Evolutionary conservation across 106 monocot genomes (phyloP), one percentile per base, ranked within the genome.

Genomic region (Xerophyta viscosa): DNA sequence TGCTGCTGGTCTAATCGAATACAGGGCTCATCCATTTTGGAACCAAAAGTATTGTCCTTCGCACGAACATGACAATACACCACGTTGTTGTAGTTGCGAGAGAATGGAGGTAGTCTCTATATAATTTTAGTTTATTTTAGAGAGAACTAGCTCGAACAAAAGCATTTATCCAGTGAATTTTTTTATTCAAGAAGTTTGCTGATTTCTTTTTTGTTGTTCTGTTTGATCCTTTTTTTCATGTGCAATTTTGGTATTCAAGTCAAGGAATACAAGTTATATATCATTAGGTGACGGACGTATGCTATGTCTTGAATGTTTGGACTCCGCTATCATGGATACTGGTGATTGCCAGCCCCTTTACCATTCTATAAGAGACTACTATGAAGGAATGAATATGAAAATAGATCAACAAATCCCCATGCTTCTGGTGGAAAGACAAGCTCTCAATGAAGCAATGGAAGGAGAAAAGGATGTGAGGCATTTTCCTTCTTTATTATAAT

Each of bases 391-490:
- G 96, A 66, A 89, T 54, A 96, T 96, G 96, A 82, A 71, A 52
- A 67, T 96, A 25, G 96, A 96, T 57, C 96, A 96, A 39, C 89
- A 96, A 61, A 96, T 96, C 37, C 96, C 88, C n/a, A 96, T 96
- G 96, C 85, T 96, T 36, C 68, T 96, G 58, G 96, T 96, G 15
- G 85, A 96, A 66, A 85, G 96, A 41, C 85, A 96, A 59, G 96
- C 89, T 18, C 96, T 96, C 52, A 96, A 96, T 61, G 88, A 96
- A 76, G 96, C 96, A 51, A 82, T 96, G 73, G 89, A 96, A 80
- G 89, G 96, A 50, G 96, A 96, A 56, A 96, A 79, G 20, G 81
- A 74, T 69, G 88, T 94, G 69, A 65, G 74, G 50, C 56, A 19
- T 18, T 41, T 24, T 33, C 33, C 11, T 5, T 11, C 33, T 6